Base-by-base conservation (phyloP, 129 eudicot genomes). In the Flaveria ramosissima region DNA sequence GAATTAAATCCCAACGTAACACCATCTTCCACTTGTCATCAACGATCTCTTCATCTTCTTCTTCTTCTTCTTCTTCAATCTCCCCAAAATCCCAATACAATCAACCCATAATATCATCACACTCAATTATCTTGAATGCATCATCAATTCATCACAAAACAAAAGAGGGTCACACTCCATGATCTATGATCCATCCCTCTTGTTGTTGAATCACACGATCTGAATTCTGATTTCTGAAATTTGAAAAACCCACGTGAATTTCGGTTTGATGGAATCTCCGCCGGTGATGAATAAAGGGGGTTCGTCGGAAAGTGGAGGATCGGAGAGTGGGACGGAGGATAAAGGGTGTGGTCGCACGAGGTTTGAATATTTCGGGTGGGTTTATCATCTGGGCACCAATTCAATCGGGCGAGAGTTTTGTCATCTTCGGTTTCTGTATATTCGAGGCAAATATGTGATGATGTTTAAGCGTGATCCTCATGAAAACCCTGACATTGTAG, bases 381-480 rank as follows among this genome's bases (percentile, higher is more conserved):
- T 94, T 52, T 94, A 88, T 78, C 98, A 94, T 81, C 15, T 94
- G 80, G 97, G 96, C 1, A 83, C 85, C 14, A 91, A 89, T 80
- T 71, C 84, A 36, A 91, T 94, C 32, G 98, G 98, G 9, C 96
- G 76, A 45, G 97, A 94, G 65, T 94, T 78, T 72, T 89, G 92
- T 75, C 97, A 86, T 67, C 85, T 89, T 41, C 87, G 98, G 7
- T 94, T 89, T 65, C 88, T 94, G 26, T 80, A 23, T 68, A 89
- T 94, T 46, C 84, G 86, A 3, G 98, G 98, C 41, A 88, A 82
- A 84, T 83, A 89, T 52, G 82, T 89, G 12, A 87, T 84, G 81
- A 94, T 94, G 98, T 94, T 84, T 64, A 94, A 91, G 67, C 90
- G 97, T 47, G 96, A 94, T 64, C 98, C 98, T 17, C 86, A 85